Base-by-base conservation (phyloP, 306 rosid genomes). In the Acacia confusa region DNA sequence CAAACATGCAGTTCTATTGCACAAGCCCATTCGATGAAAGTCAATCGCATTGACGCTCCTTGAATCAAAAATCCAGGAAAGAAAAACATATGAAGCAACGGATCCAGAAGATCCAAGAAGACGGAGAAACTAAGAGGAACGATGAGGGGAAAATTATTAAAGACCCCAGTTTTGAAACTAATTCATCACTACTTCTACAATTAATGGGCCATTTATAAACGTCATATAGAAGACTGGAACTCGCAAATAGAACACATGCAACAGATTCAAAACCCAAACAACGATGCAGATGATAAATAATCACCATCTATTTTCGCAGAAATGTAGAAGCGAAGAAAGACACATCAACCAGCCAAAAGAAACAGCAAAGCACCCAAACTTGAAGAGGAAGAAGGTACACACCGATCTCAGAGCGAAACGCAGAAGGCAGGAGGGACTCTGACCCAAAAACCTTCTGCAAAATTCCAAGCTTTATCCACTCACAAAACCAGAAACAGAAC, bases 361-460 rank as follows among this genome's bases (percentile, higher is more conserved):
- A 68, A 38, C 14, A 72, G n/a, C 41, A 16, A 14, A 83, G 43
- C 2, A 40, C 4, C 1, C 75, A 81, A 88, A 73, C 66, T 83
- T 61, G 82, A 67, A 36, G 15, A 57, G 24, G 82, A 66, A 22
- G 22, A 45, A 61, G 72, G 27, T 20, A 70, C 81, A 43, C 67
- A 74, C 88, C 82, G 92, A 92, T 87, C 87, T 83, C 47, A 61
- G 74, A 73, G 74, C 50, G 45, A 79, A 83, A 78, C 7, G 63
- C 44, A 66, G 68, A 87, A 90, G 81, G 84, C 52, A 79, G 79
- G 14, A 78, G 81, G 25, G 13, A 22, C 75, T 25, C 79, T 65
- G 83, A 85, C 88, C 83, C 79, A 44, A 15, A 44, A 15, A 38
- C 9, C 79, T 70, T 67, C 69, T 9, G 20, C 70, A 24, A 65